Conservation (phyloP, 2,329 filamentous ascomycete genomes). For the Xylariaceae sp. region DNA sequence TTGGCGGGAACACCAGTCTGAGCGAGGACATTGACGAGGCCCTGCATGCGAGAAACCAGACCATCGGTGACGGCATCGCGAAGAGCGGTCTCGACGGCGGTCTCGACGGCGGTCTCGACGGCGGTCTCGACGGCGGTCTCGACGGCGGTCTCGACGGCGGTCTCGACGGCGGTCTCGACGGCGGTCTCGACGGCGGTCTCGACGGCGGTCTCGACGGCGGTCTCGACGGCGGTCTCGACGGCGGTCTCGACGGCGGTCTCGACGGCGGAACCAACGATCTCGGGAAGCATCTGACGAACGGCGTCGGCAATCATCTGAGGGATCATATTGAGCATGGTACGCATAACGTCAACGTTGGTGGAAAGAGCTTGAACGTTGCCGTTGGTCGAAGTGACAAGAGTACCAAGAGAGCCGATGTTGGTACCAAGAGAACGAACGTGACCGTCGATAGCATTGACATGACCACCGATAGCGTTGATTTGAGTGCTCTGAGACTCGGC, state of each 20-base stretch:
- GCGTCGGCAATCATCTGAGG: slow-evolving; percentile 23
- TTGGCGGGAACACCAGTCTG: no score
- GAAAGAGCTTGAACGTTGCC: slow-evolving; percentile 19
- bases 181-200: slow-evolving; percentile 6
- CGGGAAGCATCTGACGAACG: slow-evolving; percentile 14
- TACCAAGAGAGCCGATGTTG: slow-evolving; percentile 25
- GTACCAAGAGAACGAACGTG: slow-evolving; percentile 26
- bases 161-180: slow-evolving; percentile 6
- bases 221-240: slow-evolving; percentile 11
- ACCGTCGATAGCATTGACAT: slow-evolving; percentile 26
- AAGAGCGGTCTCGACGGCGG: slow-evolving; percentile 7
- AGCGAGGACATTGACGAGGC: no score
- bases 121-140: slow-evolving; percentile 3
- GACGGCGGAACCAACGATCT: slow-evolving; percentile 2
- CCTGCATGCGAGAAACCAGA: no score
- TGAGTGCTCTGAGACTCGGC: slow-evolving; percentile 14
- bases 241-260: slow-evolving; percentile 8
- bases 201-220: no score
- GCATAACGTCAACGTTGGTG: slow-evolving; percentile 20
- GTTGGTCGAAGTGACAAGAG: slow-evolving; percentile 27
- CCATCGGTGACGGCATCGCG: no score
- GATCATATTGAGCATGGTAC: slow-evolving; percentile 27
- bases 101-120: slow-evolving; percentile 4
- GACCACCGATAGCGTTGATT: slow-evolving; percentile 25
- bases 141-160: slow-evolving; percentile 6